phyloP scores from a whole-genome alignment of 805 yeast genomes.

The Citeromyces matritensis region DNA sequence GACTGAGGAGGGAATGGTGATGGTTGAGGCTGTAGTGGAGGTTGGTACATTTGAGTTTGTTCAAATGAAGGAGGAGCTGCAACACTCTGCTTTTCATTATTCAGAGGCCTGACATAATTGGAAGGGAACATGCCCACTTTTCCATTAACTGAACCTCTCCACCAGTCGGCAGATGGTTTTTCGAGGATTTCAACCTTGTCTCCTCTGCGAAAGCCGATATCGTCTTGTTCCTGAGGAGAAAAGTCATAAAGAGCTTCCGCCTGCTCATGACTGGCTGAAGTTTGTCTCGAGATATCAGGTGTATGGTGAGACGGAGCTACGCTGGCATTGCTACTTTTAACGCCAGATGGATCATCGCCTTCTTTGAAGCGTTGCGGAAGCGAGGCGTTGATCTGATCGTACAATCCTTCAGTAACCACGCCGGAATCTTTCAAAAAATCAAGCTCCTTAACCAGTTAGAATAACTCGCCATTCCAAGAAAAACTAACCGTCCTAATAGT shows the following conservation, averaged over 20 bases:
- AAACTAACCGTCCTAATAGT: constrained; percentile 38
- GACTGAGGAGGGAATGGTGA: constrained; percentile 12
- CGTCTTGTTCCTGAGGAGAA: constrained; percentile 51
- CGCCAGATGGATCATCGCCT: constrained; percentile 12
- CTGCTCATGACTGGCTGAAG: constrained; percentile 11
- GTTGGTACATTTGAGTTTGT: constrained; percentile 9
- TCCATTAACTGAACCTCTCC: constrained; percentile 49
- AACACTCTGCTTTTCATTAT: constrained; percentile 4
- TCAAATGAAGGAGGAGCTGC: constrained; percentile 10
- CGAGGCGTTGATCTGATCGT: constrained; percentile 26
- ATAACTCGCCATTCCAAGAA: background rate
- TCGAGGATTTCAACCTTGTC: constrained; percentile 51
- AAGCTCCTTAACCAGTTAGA: constrained; percentile 29
- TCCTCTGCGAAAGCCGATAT: constrained; percentile 41
- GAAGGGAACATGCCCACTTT: constrained; percentile 68
- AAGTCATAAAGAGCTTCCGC: constrained; percentile 57
- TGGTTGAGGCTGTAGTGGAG: constrained; percentile 15
- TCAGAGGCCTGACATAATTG: constrained; percentile 43
- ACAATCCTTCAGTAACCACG: constrained; percentile 47
- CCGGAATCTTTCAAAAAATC: constrained; percentile 67
- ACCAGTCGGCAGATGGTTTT: constrained; percentile 70
- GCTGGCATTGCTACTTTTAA: background rate
- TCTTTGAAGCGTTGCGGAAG: constrained; percentile 44
- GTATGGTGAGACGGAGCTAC: background rate
- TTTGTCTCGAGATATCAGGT: background rate